Evolutionary conservation across 2,329 filamentous ascomycete species (phyloP).

Genomic region (Aspergillus vadensis): DNA sequence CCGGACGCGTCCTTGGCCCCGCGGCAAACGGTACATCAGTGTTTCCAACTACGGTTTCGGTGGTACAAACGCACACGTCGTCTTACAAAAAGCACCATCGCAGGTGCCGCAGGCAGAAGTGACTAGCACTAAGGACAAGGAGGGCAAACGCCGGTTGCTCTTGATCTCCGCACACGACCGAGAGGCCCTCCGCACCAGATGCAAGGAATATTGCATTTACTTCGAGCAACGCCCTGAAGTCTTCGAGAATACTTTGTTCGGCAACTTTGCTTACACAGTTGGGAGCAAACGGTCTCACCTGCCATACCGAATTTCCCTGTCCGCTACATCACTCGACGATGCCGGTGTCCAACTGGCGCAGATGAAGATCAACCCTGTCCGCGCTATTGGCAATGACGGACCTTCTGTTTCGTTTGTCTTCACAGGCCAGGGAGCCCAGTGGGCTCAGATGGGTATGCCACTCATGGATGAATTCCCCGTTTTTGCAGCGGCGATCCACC

Average conservation of each 20-base stretch:
- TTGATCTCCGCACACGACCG: background rate
- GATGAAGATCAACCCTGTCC: background rate
- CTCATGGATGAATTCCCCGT: constrained; percentile 18
- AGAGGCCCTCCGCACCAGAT: background rate
- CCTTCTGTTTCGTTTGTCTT: constrained; percentile 36
- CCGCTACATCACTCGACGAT: background rate
- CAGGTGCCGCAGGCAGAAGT: background rate
- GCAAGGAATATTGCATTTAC: background rate
- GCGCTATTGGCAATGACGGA: constrained; percentile 1
- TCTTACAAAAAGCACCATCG: background rate
- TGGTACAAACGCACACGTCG: constrained; percentile 5
- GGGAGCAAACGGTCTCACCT: too few relatives aligned
- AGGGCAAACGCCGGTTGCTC: background rate
- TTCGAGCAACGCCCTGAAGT: background rate
- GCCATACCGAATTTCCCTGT: too few relatives aligned
- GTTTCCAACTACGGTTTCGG: constrained; percentile 34
- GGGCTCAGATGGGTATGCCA: constrained; percentile 35
- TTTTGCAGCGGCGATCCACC: background rate
- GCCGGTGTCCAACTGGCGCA: constrained; percentile 5
- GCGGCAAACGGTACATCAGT: too few relatives aligned
- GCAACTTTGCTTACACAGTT: too few relatives aligned
- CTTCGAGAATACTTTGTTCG: too few relatives aligned
- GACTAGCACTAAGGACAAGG: background rate
- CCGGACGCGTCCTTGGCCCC: too few relatives aligned
- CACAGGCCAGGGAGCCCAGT: constrained; percentile 43